These are phyloP conservation scores for Limnanthes douglasii DNA, from an alignment of 345 rosid genomes.

Conservation along the genomic window DNA sequence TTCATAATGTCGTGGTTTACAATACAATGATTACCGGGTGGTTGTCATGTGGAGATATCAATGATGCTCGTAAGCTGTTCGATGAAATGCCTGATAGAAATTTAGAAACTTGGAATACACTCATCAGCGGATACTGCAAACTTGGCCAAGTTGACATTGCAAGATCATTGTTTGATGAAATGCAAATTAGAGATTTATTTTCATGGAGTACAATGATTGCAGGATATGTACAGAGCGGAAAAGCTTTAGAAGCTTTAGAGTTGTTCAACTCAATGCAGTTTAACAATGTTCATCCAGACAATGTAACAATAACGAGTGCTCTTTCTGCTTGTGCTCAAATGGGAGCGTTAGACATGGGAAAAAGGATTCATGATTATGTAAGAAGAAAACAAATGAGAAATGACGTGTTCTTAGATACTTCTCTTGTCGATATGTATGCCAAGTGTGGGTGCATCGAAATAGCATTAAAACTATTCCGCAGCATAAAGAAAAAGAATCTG, in stretches of 20 bases:
- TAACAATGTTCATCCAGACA: conserved; percentile 34
- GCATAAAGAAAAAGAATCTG: conserved; percentile 49
- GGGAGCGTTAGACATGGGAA: conserved; percentile 50
- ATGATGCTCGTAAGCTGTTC: conserved; percentile 51
- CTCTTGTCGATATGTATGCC: conserved; percentile 82
- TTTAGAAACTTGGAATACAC: conserved; percentile 57
- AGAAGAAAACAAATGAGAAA: conserved; percentile 46
- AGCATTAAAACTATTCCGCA: conserved; percentile 33
- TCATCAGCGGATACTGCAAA: conserved; percentile 71
- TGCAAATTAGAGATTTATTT: conserved; percentile 42
- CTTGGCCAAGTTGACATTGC: conserved; percentile 34
- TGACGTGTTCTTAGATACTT: conserved; percentile 54
- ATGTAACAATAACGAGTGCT: conserved; percentile 54
- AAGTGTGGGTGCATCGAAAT: conserved; percentile 70
- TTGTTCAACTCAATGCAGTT: conserved; percentile 30
- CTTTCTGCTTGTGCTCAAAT: conserved; percentile 62
- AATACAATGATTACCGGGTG: conserved; percentile 59
- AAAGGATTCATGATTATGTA: conserved; percentile 51
- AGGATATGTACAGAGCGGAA: conserved; percentile 50
- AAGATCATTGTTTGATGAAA: conserved; percentile 34
- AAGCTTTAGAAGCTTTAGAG: conserved; percentile 51
- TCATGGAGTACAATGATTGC: conserved; percentile 80
- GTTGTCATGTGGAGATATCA: conserved; percentile 43
- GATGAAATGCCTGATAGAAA: conserved; percentile 71
- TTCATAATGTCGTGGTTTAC: conserved; percentile 59